These are phyloP conservation scores for Phytophthora vignae DNA, from an alignment of 352 stramenopile genomes.

Conservation along the genomic window DNA sequence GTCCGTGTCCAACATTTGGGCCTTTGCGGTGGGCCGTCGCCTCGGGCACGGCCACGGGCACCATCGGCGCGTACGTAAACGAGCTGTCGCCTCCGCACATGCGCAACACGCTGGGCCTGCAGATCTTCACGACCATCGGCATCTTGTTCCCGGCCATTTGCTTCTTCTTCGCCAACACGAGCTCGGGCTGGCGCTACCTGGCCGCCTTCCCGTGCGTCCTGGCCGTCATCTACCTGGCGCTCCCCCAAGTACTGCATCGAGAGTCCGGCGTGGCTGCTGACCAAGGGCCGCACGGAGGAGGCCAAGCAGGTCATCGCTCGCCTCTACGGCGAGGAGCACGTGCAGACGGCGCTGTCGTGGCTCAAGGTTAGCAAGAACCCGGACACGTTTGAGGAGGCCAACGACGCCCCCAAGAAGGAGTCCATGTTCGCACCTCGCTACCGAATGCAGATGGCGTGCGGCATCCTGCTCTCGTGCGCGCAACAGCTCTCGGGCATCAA, in stretches of 20 bases:
- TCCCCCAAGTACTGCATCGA: constrained; percentile 32
- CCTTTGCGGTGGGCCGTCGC: constrained; percentile 35
- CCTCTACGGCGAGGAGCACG: constrained; percentile 48
- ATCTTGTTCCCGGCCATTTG: constrained; percentile 41
- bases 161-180: constrained; percentile 37
- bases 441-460: constrained; percentile 23
- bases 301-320: constrained; percentile 35
- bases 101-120: constrained; percentile 53
- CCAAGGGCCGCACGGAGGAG: constrained; percentile 39
- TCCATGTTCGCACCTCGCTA: constrained; percentile 27
- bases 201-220: constrained; percentile 24
- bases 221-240: constrained; percentile 21
- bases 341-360: constrained; percentile 37
- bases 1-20: constrained; percentile 24
- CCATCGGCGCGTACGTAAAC: constrained; percentile 41
- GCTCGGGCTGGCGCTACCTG: constrained; percentile 34
- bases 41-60: constrained; percentile 47
- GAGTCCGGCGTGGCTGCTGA: constrained; percentile 50
- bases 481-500: constrained; percentile 20
- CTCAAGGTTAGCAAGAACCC: constrained; percentile 31
- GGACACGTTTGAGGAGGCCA: constrained; percentile 6
- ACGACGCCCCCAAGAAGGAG: constrained; percentile 25
- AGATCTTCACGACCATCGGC: constrained; percentile 47
- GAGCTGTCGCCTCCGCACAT: constrained; percentile 34
- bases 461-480: constrained; percentile 19